Evolutionary conservation across 352 stramenopile species (phyloP), one percentile per base, ranked within the genome.

Genomic region (Pilasporangium apinafurcum): DNA sequence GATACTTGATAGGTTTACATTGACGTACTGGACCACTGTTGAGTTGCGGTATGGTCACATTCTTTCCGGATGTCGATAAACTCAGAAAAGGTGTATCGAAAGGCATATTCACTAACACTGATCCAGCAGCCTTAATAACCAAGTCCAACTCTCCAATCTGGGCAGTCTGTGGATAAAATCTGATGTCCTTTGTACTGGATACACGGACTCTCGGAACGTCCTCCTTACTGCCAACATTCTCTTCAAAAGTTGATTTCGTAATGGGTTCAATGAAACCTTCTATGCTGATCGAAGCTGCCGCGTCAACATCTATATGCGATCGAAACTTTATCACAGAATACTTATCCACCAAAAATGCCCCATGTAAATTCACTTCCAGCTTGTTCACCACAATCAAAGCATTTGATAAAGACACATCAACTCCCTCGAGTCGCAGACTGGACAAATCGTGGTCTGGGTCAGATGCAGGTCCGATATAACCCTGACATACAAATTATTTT

Each of bases 311-410:
- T 10, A 86, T 31, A 36, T 51, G 39, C 10, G 36, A 31, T 20
- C 45, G 62, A 44, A 90, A 87, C 35, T 86, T 80, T n/a, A 82
- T 41, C 13, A 75, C 64, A 1, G 79, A 82, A 50, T 76, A 91
- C 36, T 83, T 82, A 43, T 91, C 79, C 38, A 91, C 54, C 2
- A 54, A 50, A 17, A 76, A 37, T 5, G 35, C 44, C 22, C 62
- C 59, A 8, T 43, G 34, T 32, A 68, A 64, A 31, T 46, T 29
- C 7, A 79, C 39, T 21, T 63, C 44, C 7, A 83, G 56, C 12
- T 58, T 41, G 10, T 68, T 45, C 3, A 72, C 56, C 44, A 83
- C 56, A 13, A 60, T 39, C 17, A 81, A 47, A 33, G 62, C 65
- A 54, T 83, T 75, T 1, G 65, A 72, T 43, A 83, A 62, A 12